Conservation (phyloP, 2,329 filamentous ascomycete species). For the Colletotrichum limetticola region DNA sequence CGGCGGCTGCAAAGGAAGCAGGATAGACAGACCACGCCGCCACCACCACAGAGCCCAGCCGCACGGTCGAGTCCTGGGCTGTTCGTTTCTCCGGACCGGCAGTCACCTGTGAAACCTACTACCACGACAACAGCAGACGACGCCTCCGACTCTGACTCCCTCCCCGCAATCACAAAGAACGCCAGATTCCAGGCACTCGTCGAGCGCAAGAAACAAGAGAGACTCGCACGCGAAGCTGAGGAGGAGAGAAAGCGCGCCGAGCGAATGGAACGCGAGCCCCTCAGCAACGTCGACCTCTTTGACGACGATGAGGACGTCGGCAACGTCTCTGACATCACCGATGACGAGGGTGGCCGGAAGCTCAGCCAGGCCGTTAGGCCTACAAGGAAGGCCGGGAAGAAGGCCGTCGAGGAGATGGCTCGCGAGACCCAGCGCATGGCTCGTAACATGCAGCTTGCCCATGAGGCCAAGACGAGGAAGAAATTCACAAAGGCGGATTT, state of each 20-base stretch:
- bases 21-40: slow-evolving; percentile 47
- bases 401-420: slow-evolving; percentile 93
- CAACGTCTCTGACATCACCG: slow-evolving; percentile 67
- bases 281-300: slow-evolving; percentile 48
- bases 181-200: slow-evolving; percentile 78
- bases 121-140: slow-evolving; percentile 39
- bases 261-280: slow-evolving; percentile 49
- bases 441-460: slow-evolving; percentile 89
- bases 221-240: slow-evolving; percentile 73
- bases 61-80: slow-evolving; percentile 55
- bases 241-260: slow-evolving; percentile 61
- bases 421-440: slow-evolving; percentile 92
- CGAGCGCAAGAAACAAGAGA: slow-evolving; percentile 77
- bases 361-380: slow-evolving; percentile 78
- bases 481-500: slow-evolving; percentile 87
- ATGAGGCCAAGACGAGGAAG: slow-evolving; percentile 91
- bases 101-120: slow-evolving; percentile 42
- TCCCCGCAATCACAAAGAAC: slow-evolving; percentile 62
- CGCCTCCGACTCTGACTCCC: slow-evolving; percentile 57
- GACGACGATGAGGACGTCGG: slow-evolving; percentile 61
- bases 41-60: slow-evolving; percentile 41
- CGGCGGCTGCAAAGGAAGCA: slow-evolving; percentile 52
- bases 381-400: slow-evolving; percentile 89
- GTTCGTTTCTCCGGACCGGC: slow-evolving; percentile 64
- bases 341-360: slow-evolving; percentile 71